Percentiles rank a stretch among this genome's conserved stretches.
These are phyloP conservation scores for Fagopyrum tataricum DNA, from an alignment of 148 eudicot genomes.

Conservation along the genomic window DNA sequence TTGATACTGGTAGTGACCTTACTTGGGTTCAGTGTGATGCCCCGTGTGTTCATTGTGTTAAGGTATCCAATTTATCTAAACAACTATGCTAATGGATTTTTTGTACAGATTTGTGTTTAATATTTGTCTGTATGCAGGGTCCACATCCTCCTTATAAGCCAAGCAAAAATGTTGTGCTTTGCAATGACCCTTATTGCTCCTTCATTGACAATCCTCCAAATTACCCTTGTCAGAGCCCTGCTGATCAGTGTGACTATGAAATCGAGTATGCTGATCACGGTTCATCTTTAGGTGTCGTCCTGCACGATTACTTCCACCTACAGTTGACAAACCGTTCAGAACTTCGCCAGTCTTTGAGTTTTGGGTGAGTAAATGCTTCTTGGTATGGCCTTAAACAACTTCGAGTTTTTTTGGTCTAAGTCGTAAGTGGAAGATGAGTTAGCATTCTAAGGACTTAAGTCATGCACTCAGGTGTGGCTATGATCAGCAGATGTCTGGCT, in stretches of 20 bases:
- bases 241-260: constrained; percentile 88
- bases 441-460: not conserved
- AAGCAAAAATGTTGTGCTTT: constrained; percentile 38
- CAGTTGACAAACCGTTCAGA: constrained; percentile 45
- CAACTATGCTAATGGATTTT: not conserved
- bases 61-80: constrained; percentile 8
- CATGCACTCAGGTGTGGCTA: constrained; percentile 60
- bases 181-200: constrained; percentile 58
- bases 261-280: constrained; percentile 80
- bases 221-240: constrained; percentile 35
- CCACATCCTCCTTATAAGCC: constrained; percentile 89
- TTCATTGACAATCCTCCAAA: constrained; percentile 43
- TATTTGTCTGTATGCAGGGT: constrained; percentile 35
- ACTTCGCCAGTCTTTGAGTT: constrained; percentile 40
- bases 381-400: no score
- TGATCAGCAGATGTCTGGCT: constrained; percentile 21
- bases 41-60: constrained; percentile 13
- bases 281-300: constrained; percentile 72
- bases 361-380: constrained; percentile 45
- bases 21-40: constrained; percentile 28
- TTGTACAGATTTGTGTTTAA: not conserved
- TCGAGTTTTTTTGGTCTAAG: not conserved
- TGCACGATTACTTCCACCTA: constrained; percentile 52
- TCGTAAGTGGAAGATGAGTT: not conserved
- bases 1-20: constrained; percentile 24